Percentiles rank a stretch among this genome's conserved stretches.
phyloP scores from a whole-genome alignment of 1,284 basidiomycete species.

The Cryptococcus jaspeensis region DNA sequence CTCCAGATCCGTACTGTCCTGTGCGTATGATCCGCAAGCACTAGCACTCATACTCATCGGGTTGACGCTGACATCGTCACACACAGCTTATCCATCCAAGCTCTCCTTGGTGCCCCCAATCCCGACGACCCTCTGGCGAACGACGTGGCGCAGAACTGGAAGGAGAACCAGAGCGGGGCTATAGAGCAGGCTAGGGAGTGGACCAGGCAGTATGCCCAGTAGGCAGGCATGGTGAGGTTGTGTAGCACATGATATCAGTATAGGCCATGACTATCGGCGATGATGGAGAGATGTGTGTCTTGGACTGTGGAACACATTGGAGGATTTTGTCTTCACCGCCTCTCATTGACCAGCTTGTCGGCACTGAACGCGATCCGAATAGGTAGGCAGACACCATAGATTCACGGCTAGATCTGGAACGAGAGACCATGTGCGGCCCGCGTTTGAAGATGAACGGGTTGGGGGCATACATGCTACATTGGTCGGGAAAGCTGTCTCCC shows the following conservation, averaged over 20 bases:
- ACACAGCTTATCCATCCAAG: constrained; percentile 79
- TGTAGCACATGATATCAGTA: background rate
- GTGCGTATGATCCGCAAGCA: constrained; percentile 15
- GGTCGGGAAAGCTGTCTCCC: no score
- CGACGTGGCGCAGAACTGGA: constrained; percentile 93
- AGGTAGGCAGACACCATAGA: no score
- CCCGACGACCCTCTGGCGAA: constrained; percentile 97
- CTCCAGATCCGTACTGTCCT: constrained; percentile 97
- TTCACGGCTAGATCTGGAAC: no score
- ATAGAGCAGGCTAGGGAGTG: constrained; percentile 86
- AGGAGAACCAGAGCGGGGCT: constrained; percentile 91
- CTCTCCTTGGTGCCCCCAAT: constrained; percentile 91
- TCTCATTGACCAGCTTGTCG: background rate
- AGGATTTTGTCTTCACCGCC: background rate
- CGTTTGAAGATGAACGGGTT: no score
- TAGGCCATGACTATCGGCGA: no score
- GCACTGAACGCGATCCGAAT: no score
- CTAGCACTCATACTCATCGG: background rate
- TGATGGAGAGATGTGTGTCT: no score
- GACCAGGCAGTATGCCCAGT: constrained; percentile 76
- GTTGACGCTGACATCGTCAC: background rate
- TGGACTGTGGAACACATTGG: background rate
- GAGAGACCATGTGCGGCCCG: no score
- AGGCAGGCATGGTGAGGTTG: background rate
- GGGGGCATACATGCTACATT: no score